Percentiles rank a stretch among this genome's conserved stretches.
These are phyloP conservation scores for Aspergillus sp. DNA, from an alignment of 2,329 filamentous ascomycete genomes.

Conservation along the genomic window DNA sequence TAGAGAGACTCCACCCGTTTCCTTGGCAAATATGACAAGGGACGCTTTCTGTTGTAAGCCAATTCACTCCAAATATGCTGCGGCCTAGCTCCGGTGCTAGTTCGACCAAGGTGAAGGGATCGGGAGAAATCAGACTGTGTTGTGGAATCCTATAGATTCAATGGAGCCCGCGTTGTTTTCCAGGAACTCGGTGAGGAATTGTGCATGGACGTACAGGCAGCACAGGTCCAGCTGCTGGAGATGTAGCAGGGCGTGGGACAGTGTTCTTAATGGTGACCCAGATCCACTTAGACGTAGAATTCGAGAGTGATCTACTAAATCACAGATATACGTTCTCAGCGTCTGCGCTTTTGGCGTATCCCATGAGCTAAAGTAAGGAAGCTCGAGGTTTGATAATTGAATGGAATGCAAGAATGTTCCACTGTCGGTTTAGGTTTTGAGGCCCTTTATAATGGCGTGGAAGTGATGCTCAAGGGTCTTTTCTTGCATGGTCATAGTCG, in stretches of 20 bases:
- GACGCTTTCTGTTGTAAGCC: not conserved
- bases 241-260: not conserved
- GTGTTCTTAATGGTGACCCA: not conserved
- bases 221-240: not conserved
- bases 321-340: not conserved
- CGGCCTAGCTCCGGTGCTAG: not conserved
- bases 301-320: not conserved
- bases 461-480: not conserved
- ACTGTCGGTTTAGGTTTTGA: not conserved
- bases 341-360: not conserved
- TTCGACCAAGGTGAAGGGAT: not conserved
- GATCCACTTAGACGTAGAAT: not conserved
- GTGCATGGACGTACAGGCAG: not conserved
- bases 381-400: not conserved
- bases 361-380: not conserved
- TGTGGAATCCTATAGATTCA: not conserved
- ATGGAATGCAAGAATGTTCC: not conserved
- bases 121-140: not conserved
- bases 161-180: not conserved
- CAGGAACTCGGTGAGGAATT: not conserved
- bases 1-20: too few relatives aligned
- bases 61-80: not conserved
- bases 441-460: not conserved
- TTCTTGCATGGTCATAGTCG: not conserved
- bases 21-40: too few relatives aligned